Conservation (phyloP, 2,329 filamentous ascomycete genomes). For the Daldinia sp. region DNA sequence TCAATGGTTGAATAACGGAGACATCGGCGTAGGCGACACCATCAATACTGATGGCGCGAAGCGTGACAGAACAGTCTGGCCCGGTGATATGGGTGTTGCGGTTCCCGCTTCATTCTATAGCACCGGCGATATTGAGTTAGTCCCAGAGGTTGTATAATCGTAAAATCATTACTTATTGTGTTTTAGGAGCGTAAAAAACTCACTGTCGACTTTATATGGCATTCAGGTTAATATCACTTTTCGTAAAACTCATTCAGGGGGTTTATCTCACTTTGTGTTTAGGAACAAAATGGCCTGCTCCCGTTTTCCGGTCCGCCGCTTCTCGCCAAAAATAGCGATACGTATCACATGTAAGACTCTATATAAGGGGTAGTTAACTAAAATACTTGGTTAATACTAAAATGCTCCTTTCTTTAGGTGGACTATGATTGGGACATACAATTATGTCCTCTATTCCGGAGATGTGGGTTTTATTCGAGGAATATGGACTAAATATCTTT, state of each 20-base stretch:
- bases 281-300: slow-evolving; percentile 42
- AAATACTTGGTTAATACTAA: slow-evolving; percentile 8
- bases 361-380: slow-evolving; percentile 3
- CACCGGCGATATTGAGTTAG: slow-evolving; percentile 58
- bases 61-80: slow-evolving; percentile 67
- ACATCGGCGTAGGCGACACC: slow-evolving; percentile 49
- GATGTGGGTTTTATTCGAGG: slow-evolving; percentile 61
- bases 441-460: slow-evolving; percentile 68
- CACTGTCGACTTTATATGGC: slow-evolving; percentile 56
- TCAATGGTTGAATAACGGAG: slow-evolving; percentile 48
- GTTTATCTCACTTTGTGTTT: slow-evolving; percentile 14
- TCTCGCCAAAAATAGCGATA: slow-evolving; percentile 43
- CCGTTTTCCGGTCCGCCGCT: slow-evolving; percentile 49
- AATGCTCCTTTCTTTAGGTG: slow-evolving; percentile 43
- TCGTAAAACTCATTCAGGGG: neutral
- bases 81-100: slow-evolving; percentile 68
- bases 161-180: slow-evolving; percentile 30
- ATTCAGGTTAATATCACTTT: slow-evolving; percentile 46
- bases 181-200: slow-evolving; percentile 58
- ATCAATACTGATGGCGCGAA: slow-evolving; percentile 63
- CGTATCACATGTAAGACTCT: slow-evolving; percentile 51
- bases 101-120: slow-evolving; percentile 63
- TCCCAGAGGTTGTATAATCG: neutral
- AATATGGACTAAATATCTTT: slow-evolving; percentile 63
- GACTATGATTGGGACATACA: slow-evolving; percentile 68